Conservation (phyloP, 129 eudicot species). For the sunflower (Helianthus annuus) region DNA sequence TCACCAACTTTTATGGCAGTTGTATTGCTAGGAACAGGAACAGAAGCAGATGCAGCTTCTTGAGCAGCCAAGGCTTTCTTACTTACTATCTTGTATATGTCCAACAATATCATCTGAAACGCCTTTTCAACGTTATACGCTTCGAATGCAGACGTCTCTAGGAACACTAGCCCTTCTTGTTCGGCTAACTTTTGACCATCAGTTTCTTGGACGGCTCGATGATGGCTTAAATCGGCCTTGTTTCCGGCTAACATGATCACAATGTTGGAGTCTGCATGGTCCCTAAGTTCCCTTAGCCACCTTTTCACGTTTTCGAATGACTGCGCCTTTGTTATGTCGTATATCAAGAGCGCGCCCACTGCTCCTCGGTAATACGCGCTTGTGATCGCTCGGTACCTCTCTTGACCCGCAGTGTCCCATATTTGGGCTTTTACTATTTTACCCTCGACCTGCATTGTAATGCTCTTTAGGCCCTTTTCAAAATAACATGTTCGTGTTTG, state of each 20-base stretch:
- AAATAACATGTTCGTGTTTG: neutral
- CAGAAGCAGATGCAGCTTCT: slow-evolving; percentile 54
- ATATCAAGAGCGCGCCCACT: slow-evolving; percentile 85
- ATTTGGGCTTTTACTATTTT: slow-evolving; percentile 93
- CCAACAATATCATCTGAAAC: slow-evolving; percentile 75
- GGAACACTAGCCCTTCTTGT: slow-evolving; percentile 68
- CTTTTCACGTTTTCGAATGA: slow-evolving; percentile 81
- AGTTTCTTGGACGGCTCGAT: slow-evolving; percentile 56
- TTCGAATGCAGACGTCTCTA: slow-evolving; percentile 94
- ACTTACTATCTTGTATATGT: slow-evolving; percentile 74
- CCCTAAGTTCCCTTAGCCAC: slow-evolving; percentile 87
- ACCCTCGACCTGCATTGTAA: slow-evolving; percentile 76
- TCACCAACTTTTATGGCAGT: slow-evolving; percentile 80
- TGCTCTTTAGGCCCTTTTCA: neutral
- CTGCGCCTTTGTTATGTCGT: slow-evolving; percentile 81
- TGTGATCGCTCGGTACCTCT: slow-evolving; percentile 96
- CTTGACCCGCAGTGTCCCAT: slow-evolving; percentile 99
- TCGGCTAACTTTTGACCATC: slow-evolving; percentile 74
- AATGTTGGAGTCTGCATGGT: slow-evolving; percentile 93
- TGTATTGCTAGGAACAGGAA: slow-evolving; percentile 65
- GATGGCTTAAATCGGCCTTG: slow-evolving; percentile 76
- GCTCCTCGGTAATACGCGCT: slow-evolving; percentile 98
- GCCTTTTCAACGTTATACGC: slow-evolving; percentile 83
- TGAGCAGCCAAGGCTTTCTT: slow-evolving; percentile 96
- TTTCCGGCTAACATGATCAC: slow-evolving; percentile 93